phyloP scores from a whole-genome alignment of 257 asterid species.

The Solanum tacnaense region DNA sequence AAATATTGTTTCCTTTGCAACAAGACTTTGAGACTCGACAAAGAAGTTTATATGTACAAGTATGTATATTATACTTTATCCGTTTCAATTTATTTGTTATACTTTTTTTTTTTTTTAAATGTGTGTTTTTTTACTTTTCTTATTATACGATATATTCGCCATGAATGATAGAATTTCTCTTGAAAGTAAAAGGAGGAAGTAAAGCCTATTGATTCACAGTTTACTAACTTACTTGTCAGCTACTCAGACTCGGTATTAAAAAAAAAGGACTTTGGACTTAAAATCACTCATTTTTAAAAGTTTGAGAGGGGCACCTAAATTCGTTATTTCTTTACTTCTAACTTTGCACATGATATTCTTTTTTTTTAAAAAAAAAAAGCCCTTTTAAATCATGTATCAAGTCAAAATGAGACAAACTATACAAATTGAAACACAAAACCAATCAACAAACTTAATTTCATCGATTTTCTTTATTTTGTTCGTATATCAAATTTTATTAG shows the following conservation, averaged over 20 bases:
- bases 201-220: not conserved
- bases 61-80: not conserved
- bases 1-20: conserved; percentile 20
- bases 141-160: not conserved
- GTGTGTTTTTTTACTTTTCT: not conserved
- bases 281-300: not conserved
- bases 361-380: no score
- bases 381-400: no score
- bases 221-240: no score
- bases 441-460: not conserved
- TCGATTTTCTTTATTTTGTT: not conserved
- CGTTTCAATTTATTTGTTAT: no score
- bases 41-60: conserved; percentile 31
- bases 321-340: not conserved
- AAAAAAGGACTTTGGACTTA: no score
- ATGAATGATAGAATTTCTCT: not conserved
- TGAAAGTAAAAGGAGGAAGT: not conserved
- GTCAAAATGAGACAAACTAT: no score
- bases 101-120: not conserved
- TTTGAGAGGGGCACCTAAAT: no score
- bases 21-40: conserved; percentile 13
- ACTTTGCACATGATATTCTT: no score
- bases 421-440: not conserved
- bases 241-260: no score
- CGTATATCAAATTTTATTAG: not conserved